Base-by-base conservation (phyloP, 1,139 yeast species). In the Suhomyces atakaporum region DNA sequence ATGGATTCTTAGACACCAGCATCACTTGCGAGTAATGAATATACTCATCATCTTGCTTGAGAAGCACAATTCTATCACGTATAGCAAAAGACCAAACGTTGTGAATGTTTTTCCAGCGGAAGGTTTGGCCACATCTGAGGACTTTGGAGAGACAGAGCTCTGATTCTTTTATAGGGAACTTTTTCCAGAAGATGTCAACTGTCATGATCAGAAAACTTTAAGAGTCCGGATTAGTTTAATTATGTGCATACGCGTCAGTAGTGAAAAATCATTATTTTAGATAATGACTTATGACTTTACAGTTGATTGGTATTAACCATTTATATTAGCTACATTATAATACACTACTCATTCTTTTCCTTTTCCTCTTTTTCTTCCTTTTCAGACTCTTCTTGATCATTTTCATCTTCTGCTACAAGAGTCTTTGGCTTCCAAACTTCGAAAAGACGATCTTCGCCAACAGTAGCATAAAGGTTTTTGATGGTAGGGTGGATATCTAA, bases 81-180 rank as follows among this genome's bases (percentile, higher is more conserved):
- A 72, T 54, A 0, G 84, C 63, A 49, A 82, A 80, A 0, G 84
- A 73, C 88, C 88, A 82, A 1, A 74, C 66, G 35, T 71, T 62
- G 45, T 77, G 68, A 33, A 78, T 64, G 43, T 73, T 75, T 50
- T 78, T 78, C 88, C 88, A 81, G 36, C 87, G 62, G 49, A 85
- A 85, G 0, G 94, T 81, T 58, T 90, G 97, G 0, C 97, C 97
- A 55, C 96, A 87, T 38, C 95, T 73, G 27, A 90, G 69, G 0
- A 89, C 94, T 35, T 79, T 77, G 5, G 79, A 62, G n/a, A 89
- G 59, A 22, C 73, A 62, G 1, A 88, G 64, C 47, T 88, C 96
- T 3, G 42, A 27, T n/a, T 46, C 43, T 16, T 41, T 38, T 7
- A 51, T 36, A 4, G 53, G 43, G n/a, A 51, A 35, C 24, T 42